Evolutionary conservation across 331 rosid species (phyloP), one percentile per base, ranked within the genome.

Genomic region (Arachis monticola): DNA sequence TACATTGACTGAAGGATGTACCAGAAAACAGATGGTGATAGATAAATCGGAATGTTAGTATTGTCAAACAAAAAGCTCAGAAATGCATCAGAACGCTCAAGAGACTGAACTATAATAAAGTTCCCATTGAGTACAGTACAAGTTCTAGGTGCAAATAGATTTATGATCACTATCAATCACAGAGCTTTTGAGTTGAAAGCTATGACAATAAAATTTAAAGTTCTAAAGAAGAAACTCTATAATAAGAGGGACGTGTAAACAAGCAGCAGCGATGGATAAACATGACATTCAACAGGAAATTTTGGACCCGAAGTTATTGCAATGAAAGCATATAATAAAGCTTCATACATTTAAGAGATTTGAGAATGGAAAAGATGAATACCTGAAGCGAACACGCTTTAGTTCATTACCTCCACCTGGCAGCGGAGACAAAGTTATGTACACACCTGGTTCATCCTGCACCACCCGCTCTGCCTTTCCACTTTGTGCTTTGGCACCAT

Each of bases 351-450:
- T 40, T n/a, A 35, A 14, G 56, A 42, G 70, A 50, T 53, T 60
- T 67, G 41, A 60, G 62, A 67, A 67, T 50, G 71, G 65, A 80
- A 46, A 64, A 67, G 56, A 74, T 67, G 60, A 46, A 81, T 82
- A 94, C 99, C 99, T 94, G 97, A 94, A 94, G 78, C 96, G 97
- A 77, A 92, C 97, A 3, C 92, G 92, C 81, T 82, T 86, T 64
- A 94, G 97, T 77, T 92, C 99, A 85, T 77, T 90, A 48, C 92
- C 87, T 40, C 95, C 95, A 10, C 68, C 80, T 27, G 88, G 93
- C 80, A 79, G 73, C 53, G 88, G 65, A 67, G 83, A 80, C 86
- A 94, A 53, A 73, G 91, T 92, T 79, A 94, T 35, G 76, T 88
- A 92, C 3, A 94, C 97, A 12, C 99, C 99, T 7, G 93, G 91